Evolutionary conservation across 1,139 yeast species (phyloP), one percentile per base, ranked within the genome.

Genomic region (Meyerozyma athensensis): DNA sequence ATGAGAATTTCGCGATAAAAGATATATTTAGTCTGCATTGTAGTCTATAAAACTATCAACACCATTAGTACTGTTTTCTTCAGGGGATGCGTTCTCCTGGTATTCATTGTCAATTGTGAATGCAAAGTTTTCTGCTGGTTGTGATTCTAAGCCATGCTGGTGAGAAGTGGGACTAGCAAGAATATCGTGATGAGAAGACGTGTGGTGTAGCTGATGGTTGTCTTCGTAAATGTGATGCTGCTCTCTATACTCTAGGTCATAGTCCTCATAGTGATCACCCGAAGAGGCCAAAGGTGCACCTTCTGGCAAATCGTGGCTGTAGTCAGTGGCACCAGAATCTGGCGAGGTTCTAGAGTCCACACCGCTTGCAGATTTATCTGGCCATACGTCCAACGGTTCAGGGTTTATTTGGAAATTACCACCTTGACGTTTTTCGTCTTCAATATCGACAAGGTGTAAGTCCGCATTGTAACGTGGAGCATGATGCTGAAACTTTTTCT

Each of bases 31-130:
- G 13, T 36, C 46, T 35, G 44, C 41, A 37, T 46, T 48, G 39
- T 53, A 61, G 43, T 61, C 66, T 26, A 61, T 59, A 39, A 58
- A 61, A 26, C 53, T 53, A 33, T 62, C 59, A 32, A 50, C 52
- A n/a, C 49, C 54, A 28, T 41, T 45, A 28, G 43, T 43, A 30
- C 23, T 38, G 19, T 43, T 38, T 14, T 38, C 37, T 5, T 46
- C 23, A 7, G 49, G 30, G n/a, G 35, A 5, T 14, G 26, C 18
- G 34, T 10, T 33, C 32, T 32, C 26, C n/a, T 9, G 37, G 37
- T 23, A 36, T 19, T 41, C 42, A 32, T 36, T 38, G 19, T 34
- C 34, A 35, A 37, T 28, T 19, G 37, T 36, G 30, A 36, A 35
- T 10, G 39, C 39, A 31, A 37, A 36, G 19, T 36, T 42, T 37